Evolutionary conservation across 306 rosid species (phyloP).

Genomic region (Inga oerstediana): DNA sequence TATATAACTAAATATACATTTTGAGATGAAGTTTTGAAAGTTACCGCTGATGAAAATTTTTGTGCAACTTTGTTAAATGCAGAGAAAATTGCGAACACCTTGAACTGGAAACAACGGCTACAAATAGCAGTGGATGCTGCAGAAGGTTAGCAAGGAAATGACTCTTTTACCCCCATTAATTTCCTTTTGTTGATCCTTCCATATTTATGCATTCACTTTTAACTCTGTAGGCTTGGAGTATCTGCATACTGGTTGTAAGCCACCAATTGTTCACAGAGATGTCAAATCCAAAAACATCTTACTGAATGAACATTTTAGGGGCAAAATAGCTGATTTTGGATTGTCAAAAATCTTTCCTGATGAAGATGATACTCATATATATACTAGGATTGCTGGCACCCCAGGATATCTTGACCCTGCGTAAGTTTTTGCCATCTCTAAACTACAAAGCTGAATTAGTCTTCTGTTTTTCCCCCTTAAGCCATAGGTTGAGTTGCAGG

Average conservation of each 20-base stretch:
- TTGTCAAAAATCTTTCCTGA: conserved; percentile 46
- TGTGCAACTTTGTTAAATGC: conserved; percentile 27
- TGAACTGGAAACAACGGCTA: conserved; percentile 65
- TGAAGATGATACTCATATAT: conserved; percentile 47
- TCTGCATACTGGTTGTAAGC: conserved; percentile 56
- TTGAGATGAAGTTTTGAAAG: background rate
- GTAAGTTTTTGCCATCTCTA: conserved; percentile 36
- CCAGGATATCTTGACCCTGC: conserved; percentile 68
- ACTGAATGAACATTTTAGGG: conserved; percentile 44
- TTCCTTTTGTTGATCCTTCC: background rate
- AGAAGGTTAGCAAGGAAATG: conserved; percentile 46
- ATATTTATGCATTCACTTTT: conserved; percentile 12
- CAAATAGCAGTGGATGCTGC: conserved; percentile 60
- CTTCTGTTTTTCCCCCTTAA: background rate
- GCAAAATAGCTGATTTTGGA: conserved; percentile 73
- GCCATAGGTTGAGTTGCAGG: background rate
- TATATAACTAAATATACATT: background rate
- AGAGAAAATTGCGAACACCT: conserved; percentile 40
- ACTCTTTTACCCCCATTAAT: background rate
- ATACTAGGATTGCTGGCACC: conserved; percentile 58
- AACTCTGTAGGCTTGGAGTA: conserved; percentile 62
- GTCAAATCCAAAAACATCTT: conserved; percentile 66
- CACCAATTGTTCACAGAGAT: conserved; percentile 72
- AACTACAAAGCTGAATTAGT: background rate
- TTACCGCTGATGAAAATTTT: background rate